A percentile compares a stretch with the other conserved stretches of the same genome.
phyloP scores from a whole-genome alignment of 148 eudicot genomes.

The Rhododendron vialii region DNA sequence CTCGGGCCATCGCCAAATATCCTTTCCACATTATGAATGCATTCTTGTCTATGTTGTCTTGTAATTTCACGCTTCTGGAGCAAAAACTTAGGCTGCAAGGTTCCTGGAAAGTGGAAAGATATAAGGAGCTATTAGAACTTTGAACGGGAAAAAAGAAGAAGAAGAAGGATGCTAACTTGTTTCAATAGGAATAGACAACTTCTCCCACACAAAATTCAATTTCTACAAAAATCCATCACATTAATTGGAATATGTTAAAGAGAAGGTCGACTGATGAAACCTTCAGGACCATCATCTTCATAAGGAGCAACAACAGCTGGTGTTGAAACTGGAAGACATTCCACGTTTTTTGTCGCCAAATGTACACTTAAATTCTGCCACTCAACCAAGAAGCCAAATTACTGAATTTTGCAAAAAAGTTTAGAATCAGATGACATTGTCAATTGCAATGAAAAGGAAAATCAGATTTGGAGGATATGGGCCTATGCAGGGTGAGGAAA shows the following conservation, averaged over 20 bases:
- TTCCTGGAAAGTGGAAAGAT: constrained; percentile 24
- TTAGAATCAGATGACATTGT: not conserved
- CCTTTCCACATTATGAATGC: constrained; percentile 51
- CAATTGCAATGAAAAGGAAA: not conserved
- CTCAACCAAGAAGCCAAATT: constrained; percentile 13
- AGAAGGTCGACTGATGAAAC: constrained; percentile 12
- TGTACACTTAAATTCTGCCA: constrained; percentile 50
- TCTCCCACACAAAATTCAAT: too few relatives aligned
- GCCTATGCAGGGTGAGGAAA: not conserved
- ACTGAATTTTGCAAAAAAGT: not conserved
- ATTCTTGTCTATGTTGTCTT: constrained; percentile 59
- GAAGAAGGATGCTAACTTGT: too few relatives aligned
- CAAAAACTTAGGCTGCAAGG: constrained; percentile 34
- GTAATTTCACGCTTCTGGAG: constrained; percentile 46
- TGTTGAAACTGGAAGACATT: constrained; percentile 53
- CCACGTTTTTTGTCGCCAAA: constrained; percentile 43
- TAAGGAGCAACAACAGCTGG: constrained; percentile 76
- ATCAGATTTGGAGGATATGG: not conserved
- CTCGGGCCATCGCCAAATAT: constrained; percentile 56
- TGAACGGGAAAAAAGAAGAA: too few relatives aligned
- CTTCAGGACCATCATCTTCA: constrained; percentile 33
- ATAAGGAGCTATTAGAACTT: constrained; percentile 9
- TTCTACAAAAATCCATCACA: too few relatives aligned
- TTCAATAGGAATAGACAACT: too few relatives aligned
- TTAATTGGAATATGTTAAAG: not conserved